Evolutionary conservation across 306 rosid genomes (phyloP).

Genomic region (Hippophae rhamnoides): DNA sequence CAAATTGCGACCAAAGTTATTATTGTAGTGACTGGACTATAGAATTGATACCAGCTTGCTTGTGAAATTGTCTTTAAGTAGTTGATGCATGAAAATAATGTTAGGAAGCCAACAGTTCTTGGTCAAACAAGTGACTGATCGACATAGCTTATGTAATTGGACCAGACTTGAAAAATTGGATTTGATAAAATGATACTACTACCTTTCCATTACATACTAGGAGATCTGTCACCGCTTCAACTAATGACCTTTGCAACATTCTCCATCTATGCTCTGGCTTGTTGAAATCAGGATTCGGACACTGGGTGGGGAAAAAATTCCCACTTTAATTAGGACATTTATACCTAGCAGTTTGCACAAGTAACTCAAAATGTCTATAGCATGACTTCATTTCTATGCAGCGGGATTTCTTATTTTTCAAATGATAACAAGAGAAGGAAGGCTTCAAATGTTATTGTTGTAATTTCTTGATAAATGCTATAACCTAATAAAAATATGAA

Average conservation of each 20-base stretch:
- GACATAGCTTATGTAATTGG: neutral
- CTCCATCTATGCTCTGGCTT: constrained; percentile 89
- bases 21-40: neutral
- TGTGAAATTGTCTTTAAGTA: constrained; percentile 4
- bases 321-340: neutral
- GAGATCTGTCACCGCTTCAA: constrained; percentile 66
- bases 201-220: constrained; percentile 68
- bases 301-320: constrained; percentile 25
- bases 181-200: constrained; percentile 13
- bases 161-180: constrained; percentile 1
- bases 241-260: constrained; percentile 68
- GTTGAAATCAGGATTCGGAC: constrained; percentile 89
- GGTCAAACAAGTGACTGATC: neutral
- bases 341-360: neutral
- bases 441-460: no score
- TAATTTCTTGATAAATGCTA: no score
- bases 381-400: no score
- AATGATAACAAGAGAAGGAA: no score
- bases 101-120: neutral
- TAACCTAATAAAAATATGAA: no score
- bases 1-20: constrained; percentile 6
- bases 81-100: neutral
- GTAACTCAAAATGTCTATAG: neutral
- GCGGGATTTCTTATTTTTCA: no score
- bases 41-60: neutral